Evolutionary conservation across 345 rosid species (phyloP).

Genomic region (Kernera saxatilis): DNA sequence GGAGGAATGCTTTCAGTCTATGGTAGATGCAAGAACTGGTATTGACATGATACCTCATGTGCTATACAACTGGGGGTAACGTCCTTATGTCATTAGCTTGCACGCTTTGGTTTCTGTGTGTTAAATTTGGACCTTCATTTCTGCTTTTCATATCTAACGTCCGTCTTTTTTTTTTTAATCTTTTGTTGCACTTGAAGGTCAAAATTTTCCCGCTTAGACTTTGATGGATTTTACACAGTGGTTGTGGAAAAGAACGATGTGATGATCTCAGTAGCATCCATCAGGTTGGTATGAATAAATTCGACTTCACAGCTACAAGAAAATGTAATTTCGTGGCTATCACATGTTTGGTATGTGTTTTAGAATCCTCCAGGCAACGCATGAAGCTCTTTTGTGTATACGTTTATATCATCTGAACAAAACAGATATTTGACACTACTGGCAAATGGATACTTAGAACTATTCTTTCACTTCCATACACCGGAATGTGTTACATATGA

Average conservation of each 20-base stretch:
- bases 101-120: conserved; percentile 6
- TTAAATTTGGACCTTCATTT: not conserved
- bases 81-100: conserved; percentile 6
- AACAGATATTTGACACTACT: not conserved
- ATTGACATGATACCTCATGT: conserved; percentile 89
- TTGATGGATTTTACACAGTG: conserved; percentile 72
- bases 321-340: not conserved
- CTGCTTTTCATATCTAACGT: not conserved
- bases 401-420: not conserved
- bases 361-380: not conserved
- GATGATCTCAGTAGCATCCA: conserved; percentile 80
- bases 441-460: not conserved
- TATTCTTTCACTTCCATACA: not conserved
- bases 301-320: not conserved
- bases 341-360: not conserved
- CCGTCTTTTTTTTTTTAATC: not conserved
- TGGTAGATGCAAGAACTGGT: conserved; percentile 95
- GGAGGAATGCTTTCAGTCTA: conserved; percentile 94
- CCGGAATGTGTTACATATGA: not conserved
- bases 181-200: conserved; percentile 54
- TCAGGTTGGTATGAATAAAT: conserved; percentile 51
- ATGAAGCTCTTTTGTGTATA: not conserved
- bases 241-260: conserved; percentile 86
- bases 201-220: conserved; percentile 73
- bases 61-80: conserved; percentile 85